These are phyloP conservation scores for Xerocomellus intermedius DNA, from an alignment of 768 basidiomycete species.

Conservation along the genomic window DNA sequence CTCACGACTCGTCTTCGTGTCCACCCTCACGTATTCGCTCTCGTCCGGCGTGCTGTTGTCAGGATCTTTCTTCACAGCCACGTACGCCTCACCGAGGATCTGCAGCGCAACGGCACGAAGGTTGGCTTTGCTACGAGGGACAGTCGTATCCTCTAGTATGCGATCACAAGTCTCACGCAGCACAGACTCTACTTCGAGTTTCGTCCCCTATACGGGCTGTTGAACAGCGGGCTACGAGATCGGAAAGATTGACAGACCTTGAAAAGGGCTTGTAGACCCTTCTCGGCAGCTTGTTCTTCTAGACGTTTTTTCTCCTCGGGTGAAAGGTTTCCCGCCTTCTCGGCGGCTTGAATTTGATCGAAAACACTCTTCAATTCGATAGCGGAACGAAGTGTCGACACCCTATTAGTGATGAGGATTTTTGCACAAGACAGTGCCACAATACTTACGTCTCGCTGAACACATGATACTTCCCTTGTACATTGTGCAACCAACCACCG, in stretches of 20 bases:
- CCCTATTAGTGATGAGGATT: constrained; percentile 41
- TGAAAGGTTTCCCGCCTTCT: constrained; percentile 75
- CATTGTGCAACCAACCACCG: constrained; percentile 91
- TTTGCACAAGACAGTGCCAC: neutral
- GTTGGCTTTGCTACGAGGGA: constrained; percentile 56
- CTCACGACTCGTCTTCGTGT: constrained; percentile 65
- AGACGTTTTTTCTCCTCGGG: constrained; percentile 79
- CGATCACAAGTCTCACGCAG: constrained; percentile 87
- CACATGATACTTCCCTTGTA: constrained; percentile 89
- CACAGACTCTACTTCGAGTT: constrained; percentile 88
- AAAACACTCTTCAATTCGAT: constrained; percentile 89
- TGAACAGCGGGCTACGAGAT: neutral
- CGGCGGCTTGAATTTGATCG: constrained; percentile 88
- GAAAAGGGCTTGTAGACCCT: constrained; percentile 87
- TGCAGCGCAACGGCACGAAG: constrained; percentile 80
- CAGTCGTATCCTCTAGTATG: constrained; percentile 57
- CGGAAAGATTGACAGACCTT: constrained; percentile 49
- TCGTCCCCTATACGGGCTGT: constrained; percentile 60
- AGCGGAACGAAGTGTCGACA: constrained; percentile 81
- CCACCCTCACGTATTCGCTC: constrained; percentile 79
- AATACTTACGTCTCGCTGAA: constrained; percentile 86
- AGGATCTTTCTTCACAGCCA: constrained; percentile 64
- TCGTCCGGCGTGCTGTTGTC: constrained; percentile 47
- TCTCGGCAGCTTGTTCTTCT: constrained; percentile 92
- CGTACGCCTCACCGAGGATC: constrained; percentile 80